Evolutionary conservation across 352 stramenopile genomes (phyloP).

Genomic region (Phytophthora fragariae): DNA sequence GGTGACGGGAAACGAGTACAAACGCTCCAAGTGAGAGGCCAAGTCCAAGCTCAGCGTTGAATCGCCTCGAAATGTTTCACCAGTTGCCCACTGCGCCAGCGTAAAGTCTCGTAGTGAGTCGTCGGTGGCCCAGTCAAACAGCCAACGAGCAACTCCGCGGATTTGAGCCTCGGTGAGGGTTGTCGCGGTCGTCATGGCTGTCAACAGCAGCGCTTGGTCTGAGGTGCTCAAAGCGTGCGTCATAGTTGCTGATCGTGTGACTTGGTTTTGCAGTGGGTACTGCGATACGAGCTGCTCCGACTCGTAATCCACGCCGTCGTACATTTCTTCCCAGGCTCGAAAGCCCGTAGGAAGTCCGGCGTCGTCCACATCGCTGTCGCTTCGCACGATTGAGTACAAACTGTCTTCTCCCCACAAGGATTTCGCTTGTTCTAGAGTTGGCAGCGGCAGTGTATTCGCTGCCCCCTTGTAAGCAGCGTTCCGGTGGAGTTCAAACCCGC

Average conservation of each 20-base stretch:
- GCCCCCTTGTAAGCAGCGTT: slow-evolving; percentile 35
- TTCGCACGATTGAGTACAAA: slow-evolving; percentile 54
- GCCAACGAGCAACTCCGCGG: slow-evolving; percentile 53
- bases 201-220: slow-evolving; percentile 38
- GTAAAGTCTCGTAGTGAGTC: slow-evolving; percentile 54
- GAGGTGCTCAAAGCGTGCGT: slow-evolving; percentile 28
- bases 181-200: slow-evolving; percentile 40
- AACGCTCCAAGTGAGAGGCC: slow-evolving; percentile 28
- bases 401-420: slow-evolving; percentile 50
- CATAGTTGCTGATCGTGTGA: slow-evolving; percentile 25
- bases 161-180: slow-evolving; percentile 49
- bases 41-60: slow-evolving; percentile 34
- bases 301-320: slow-evolving; percentile 60
- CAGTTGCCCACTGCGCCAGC: slow-evolving; percentile 57
- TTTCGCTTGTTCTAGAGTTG: slow-evolving; percentile 49
- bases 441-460: slow-evolving; percentile 20
- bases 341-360: slow-evolving; percentile 57
- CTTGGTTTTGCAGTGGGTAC: slow-evolving; percentile 45
- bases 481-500: slow-evolving; percentile 62
- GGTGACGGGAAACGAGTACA: slow-evolving; percentile 36
- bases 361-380: slow-evolving; percentile 11
- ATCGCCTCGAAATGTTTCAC: slow-evolving; percentile 51
- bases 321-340: slow-evolving; percentile 65
- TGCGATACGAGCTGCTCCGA: slow-evolving; percentile 50
- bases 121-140: slow-evolving; percentile 58